Base-by-base conservation (phyloP, 768 basidiomycete genomes). In the Leccinum aurantiacum region DNA sequence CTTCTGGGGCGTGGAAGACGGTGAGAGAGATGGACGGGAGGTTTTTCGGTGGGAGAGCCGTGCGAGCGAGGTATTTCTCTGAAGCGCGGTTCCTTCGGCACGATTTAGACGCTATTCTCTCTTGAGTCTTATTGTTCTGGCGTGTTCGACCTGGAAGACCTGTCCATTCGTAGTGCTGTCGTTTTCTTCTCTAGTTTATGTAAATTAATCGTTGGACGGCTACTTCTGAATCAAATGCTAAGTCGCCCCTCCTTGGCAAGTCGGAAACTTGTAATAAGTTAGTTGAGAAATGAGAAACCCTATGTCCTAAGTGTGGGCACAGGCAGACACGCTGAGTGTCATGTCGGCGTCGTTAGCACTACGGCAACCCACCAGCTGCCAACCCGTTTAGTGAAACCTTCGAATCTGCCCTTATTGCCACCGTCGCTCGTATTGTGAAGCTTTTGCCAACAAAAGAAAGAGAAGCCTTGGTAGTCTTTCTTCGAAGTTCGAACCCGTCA, bases 1-100 rank as follows among this genome's bases (percentile, higher is more conserved):
- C 92, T 5, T 95, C 84, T 0, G 96, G 93, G 11, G 96, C 95
- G 6, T 98, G 95, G 95, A 93, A 93, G 74, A 95, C 93, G 0
- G 92, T 95, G 3, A 84, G 93, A 52, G 94, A 96, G 71, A 80
- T 98, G 55, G 93, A 98, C 67, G 96, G 94, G 22, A 81, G 95
- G 29, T 96, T 84, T 71, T 98, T 98, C 69, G 95, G 91, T 13
- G 96, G 96, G 10, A 81, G 89, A 63, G 82, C 82, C 15, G 91
- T 96, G 31, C 80, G 89, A 48, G 93, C 93, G 46, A 79, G 89
- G 66, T 95, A 95, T 70, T 95, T 88, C 69, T 78, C 88, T 0
- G 91, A 94, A 69, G 59, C 59, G 25, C 69, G 74, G 48, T 92
- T 89, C 67, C 64, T 67, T 17, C 78, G 72, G 46, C 77, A 78